A percentile compares a stretch with the other conserved stretches of the same genome.
These are phyloP conservation scores for Trichoderma oligosporum DNA, from an alignment of 2,329 filamentous ascomycete species.

Conservation along the genomic window DNA sequence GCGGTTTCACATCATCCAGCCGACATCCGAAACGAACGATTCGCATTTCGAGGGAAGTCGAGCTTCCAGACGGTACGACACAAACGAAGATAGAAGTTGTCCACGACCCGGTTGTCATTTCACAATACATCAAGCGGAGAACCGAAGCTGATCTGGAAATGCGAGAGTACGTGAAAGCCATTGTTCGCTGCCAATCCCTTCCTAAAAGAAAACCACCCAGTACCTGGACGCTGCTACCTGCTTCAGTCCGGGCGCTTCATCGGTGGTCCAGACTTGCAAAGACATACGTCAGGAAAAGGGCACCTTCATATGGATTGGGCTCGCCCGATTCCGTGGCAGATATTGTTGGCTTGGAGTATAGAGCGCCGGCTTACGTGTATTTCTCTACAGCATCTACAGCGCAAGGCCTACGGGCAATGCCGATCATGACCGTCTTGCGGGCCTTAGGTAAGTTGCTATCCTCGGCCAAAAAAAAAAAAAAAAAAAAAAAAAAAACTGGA, in stretches of 20 bases:
- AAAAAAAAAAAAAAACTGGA: too few relatives aligned
- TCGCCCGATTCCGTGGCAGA: conserved; percentile 31
- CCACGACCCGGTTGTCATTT: conserved; percentile 80
- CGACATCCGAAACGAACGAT: conserved; percentile 63
- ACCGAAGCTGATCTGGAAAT: conserved; percentile 66
- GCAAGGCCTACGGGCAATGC: conserved; percentile 48
- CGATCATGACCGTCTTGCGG: conserved; percentile 48
- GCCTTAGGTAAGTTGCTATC: conserved; percentile 35
- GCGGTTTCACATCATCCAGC: conserved; percentile 61
- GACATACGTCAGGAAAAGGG: conserved; percentile 7
- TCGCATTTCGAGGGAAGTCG: conserved; percentile 66
- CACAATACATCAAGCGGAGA: conserved; percentile 78
- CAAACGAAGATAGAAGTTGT: conserved; percentile 66
- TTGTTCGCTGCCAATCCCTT: conserved; percentile 14
- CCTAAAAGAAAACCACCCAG: conserved; percentile 17
- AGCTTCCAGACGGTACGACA: conserved; percentile 43
- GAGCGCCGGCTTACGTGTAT: conserved; percentile 38
- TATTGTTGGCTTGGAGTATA: conserved; percentile 34
- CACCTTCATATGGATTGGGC: conserved; percentile 26
- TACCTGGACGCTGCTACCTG: conserved; percentile 23
- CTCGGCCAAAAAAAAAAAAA: too few relatives aligned
- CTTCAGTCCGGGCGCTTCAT: conserved; percentile 22
- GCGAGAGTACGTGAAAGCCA: conserved; percentile 59
- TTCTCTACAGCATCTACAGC: conserved; percentile 46
- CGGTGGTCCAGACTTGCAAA: conserved; percentile 24